A percentile compares a stretch with the other conserved stretches of the same genome.
phyloP scores from a whole-genome alignment of 192 early-diverging fungal genomes.

The Entophlyctis luteolus region DNA sequence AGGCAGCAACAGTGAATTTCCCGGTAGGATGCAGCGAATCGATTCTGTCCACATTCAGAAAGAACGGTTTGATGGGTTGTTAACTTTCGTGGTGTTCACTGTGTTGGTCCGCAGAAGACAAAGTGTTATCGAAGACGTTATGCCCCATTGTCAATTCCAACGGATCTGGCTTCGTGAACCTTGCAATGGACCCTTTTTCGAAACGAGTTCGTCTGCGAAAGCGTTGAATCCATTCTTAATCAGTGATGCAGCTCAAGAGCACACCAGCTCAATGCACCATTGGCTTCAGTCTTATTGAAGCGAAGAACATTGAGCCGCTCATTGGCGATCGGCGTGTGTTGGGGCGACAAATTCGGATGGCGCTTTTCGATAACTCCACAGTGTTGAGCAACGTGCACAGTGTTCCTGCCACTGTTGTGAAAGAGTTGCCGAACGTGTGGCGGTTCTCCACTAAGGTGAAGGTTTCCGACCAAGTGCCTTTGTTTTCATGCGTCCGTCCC shows the following conservation, averaged over 20 bases:
- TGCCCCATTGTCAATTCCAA: slow-evolving; percentile 12
- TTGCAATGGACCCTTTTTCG: slow-evolving; percentile 16
- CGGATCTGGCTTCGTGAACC: slow-evolving; percentile 15
- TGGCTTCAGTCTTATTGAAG: slow-evolving; percentile 43
- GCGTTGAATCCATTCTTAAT: no score
- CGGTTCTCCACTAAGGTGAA: slow-evolving; percentile 42
- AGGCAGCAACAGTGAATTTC: neutral
- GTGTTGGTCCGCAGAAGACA: slow-evolving; percentile 4
- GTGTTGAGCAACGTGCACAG: slow-evolving; percentile 50
- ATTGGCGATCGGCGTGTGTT: slow-evolving; percentile 24
- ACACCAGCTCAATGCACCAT: slow-evolving; percentile 36
- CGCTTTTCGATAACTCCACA: slow-evolving; percentile 39
- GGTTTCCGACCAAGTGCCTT: neutral
- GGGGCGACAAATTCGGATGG: slow-evolving; percentile 47
- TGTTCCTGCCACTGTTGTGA: slow-evolving; percentile 31
- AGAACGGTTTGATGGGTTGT: slow-evolving; percentile 4
- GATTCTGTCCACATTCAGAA: slow-evolving; percentile 9
- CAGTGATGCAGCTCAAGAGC: slow-evolving; percentile 15
- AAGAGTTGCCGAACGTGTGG: slow-evolving; percentile 36
- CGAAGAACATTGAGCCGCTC: slow-evolving; percentile 29
- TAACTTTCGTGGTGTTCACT: neutral
- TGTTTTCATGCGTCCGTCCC: neutral
- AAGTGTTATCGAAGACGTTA: slow-evolving; percentile 18
- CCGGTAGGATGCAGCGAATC: slow-evolving; percentile 21
- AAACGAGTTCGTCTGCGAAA: slow-evolving; percentile 2